A percentile compares a stretch with the other conserved stretches of the same genome.
Evolutionary conservation across 139 green algal genomes (phyloP).

Genomic region (Picochlorum sp.): DNA sequence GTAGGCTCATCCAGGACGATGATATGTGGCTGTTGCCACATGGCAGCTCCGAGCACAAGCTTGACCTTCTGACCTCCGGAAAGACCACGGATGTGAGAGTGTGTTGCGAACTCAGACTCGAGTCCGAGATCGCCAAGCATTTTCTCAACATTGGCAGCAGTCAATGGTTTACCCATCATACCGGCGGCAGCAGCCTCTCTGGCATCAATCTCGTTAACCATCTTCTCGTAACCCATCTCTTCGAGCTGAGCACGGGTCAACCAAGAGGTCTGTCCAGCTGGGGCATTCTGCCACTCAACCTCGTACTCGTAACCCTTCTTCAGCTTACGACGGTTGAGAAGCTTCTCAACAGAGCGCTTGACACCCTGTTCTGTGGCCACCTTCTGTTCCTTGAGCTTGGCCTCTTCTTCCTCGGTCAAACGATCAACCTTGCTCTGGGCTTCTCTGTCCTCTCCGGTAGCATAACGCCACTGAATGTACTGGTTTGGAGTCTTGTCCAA

Average conservation of each 20-base stretch:
- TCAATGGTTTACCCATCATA: conserved; percentile 77
- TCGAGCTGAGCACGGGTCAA: conserved; percentile 63
- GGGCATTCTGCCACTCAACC: conserved; percentile 43
- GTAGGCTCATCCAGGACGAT: conserved; percentile 84
- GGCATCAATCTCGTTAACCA: conserved; percentile 79
- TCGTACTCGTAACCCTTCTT: conserved; percentile 83
- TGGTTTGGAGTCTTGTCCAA: conserved; percentile 34
- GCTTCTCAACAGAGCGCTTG: conserved; percentile 54
- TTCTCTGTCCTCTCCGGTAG: conserved; percentile 83
- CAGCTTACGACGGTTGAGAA: conserved; percentile 65
- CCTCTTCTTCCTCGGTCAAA: conserved; percentile 76
- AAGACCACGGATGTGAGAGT: conserved; percentile 79
- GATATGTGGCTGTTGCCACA: conserved; percentile 76
- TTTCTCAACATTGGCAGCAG: conserved; percentile 73
- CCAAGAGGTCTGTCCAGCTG: conserved; percentile 55
- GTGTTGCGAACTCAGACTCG: conserved; percentile 79
- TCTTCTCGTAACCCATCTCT: conserved; percentile 81
- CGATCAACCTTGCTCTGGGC: conserved; percentile 59
- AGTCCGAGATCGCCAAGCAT: conserved; percentile 84
- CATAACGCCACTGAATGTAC: conserved; percentile 94
- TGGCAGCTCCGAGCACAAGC: conserved; percentile 73
- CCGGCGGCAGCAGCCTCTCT: conserved; percentile 78
- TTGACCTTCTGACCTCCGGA: conserved; percentile 87
- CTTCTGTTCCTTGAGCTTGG: conserved; percentile 64
- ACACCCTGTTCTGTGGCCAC: conserved; percentile 29